Conservation (phyloP, 2,329 filamentous ascomycete species). For the Cladophialophora exuberans region DNA sequence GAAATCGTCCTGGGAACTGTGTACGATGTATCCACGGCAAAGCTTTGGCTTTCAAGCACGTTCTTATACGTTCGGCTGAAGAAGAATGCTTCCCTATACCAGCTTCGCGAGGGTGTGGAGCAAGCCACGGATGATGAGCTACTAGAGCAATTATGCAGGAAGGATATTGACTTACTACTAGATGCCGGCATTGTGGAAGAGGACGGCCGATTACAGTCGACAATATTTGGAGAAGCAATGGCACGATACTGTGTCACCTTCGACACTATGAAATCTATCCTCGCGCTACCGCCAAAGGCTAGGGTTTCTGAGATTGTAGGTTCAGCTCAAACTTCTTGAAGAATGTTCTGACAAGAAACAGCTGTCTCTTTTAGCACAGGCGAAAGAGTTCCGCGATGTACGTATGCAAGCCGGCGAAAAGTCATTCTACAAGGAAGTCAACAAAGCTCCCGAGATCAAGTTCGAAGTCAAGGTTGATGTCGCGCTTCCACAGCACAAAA, state of each 20-base stretch:
- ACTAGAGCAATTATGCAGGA: constrained; percentile 71
- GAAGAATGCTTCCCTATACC: constrained; percentile 72
- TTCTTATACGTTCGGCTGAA: constrained; percentile 77
- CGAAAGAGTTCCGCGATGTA: constrained; percentile 72
- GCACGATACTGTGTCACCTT: constrained; percentile 80
- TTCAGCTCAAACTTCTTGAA: constrained; percentile 17
- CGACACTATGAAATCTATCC: constrained; percentile 73
- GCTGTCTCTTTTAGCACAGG: constrained; percentile 69
- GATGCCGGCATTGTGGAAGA: constrained; percentile 60
- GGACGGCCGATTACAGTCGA: constrained; percentile 59
- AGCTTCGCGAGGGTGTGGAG: constrained; percentile 58
- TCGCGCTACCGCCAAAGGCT: constrained; percentile 64
- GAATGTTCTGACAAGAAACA: constrained; percentile 39
- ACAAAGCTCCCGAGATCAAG: constrained; percentile 68
- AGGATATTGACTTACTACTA: constrained; percentile 67
- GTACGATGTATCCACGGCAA: constrained; percentile 64
- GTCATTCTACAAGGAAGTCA: constrained; percentile 70
- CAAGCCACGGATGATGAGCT: constrained; percentile 62
- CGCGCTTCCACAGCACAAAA: constrained; percentile 69
- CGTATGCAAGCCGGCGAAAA: constrained; percentile 73
- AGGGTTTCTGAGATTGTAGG: constrained; percentile 70
- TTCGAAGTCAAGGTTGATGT: constrained; percentile 73
- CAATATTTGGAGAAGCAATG: constrained; percentile 78
- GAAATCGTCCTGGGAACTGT: constrained; percentile 79
- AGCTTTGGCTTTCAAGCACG: constrained; percentile 74